Evolutionary conservation across 306 rosid genomes (phyloP).

Genomic region (Castanopsis chinensis): DNA sequence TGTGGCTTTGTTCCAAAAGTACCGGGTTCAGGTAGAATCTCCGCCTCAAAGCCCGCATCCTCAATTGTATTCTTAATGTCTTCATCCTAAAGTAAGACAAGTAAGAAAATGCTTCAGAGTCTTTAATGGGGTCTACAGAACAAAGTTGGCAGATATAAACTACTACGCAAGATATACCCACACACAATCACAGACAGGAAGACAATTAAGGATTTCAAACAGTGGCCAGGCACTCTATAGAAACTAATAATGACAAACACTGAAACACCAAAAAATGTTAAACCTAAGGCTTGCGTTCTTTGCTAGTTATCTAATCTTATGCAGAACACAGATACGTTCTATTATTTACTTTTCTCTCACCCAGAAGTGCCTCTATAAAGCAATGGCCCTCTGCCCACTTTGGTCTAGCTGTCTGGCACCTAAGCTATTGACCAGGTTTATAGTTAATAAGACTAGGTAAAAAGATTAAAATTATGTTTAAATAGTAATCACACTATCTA

Average conservation of each 20-base stretch:
- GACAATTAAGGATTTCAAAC: background rate
- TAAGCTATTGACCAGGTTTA: background rate
- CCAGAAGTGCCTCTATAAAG: background rate
- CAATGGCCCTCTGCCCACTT: background rate
- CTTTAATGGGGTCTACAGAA: slow-evolving; percentile 7
- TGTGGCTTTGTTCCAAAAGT: slow-evolving; percentile 50
- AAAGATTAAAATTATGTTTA: background rate
- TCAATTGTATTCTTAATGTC: slow-evolving; percentile 86
- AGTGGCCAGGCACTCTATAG: background rate
- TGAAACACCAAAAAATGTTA: no score
- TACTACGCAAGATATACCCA: background rate
- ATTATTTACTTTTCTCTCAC: background rate
- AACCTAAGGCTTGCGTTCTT: background rate
- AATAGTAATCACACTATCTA: background rate
- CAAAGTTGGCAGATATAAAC: background rate
- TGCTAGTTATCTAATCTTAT: background rate
- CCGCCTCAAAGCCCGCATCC: slow-evolving; percentile 98
- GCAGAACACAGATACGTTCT: background rate
- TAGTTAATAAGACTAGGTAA: background rate
- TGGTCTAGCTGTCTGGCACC: background rate
- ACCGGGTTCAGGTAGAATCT: slow-evolving; percentile 73
- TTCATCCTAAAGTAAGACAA: slow-evolving; percentile 57
- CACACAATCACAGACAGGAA: background rate
- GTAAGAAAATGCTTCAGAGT: slow-evolving; percentile 21
- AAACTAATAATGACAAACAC: background rate